Evolutionary conservation across 225 moss, liverwort and hornwort genomes (phyloP).

Genomic region (Polytrichum commune): DNA sequence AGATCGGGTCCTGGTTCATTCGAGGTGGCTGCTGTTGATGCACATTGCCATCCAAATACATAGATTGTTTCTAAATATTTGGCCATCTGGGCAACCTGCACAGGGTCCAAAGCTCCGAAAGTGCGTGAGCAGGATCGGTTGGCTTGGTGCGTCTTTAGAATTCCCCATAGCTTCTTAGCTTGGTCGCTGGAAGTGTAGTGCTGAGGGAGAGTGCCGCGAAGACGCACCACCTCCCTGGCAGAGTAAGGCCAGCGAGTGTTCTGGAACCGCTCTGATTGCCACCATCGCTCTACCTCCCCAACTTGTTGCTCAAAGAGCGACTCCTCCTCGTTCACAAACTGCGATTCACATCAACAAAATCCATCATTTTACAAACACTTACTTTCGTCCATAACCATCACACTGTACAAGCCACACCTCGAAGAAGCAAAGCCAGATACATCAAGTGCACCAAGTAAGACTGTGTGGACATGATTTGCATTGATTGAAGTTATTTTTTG

Average conservation of each 20-base stretch:
- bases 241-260: conserved; percentile 31
- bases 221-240: conserved; percentile 30
- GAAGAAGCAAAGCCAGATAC: too few species aligned
- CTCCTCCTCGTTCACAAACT: conserved; percentile 9
- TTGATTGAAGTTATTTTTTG: too few species aligned
- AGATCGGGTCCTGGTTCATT: conserved; percentile 50
- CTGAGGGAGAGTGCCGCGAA: conserved; percentile 29
- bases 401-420: too few species aligned
- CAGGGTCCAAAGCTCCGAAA: conserved; percentile 43
- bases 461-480: too few species aligned
- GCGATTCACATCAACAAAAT: too few species aligned
- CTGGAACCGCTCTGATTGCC: conserved; percentile 33
- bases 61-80: conserved; percentile 48
- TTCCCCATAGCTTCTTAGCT: conserved; percentile 32
- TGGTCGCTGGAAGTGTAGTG: conserved; percentile 35
- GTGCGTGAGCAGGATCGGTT: conserved; percentile 32
- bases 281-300: conserved; percentile 30
- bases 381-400: too few species aligned
- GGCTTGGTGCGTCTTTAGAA: conserved; percentile 32
- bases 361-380: too few species aligned
- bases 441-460: too few species aligned
- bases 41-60: conserved; percentile 53
- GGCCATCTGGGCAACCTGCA: conserved; percentile 48
- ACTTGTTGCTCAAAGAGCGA: conserved; percentile 24
- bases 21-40: conserved; percentile 35